phyloP scores from a whole-genome alignment of 495 filamentous ascomycete genomes.

The Penicillium tannophilum region DNA sequence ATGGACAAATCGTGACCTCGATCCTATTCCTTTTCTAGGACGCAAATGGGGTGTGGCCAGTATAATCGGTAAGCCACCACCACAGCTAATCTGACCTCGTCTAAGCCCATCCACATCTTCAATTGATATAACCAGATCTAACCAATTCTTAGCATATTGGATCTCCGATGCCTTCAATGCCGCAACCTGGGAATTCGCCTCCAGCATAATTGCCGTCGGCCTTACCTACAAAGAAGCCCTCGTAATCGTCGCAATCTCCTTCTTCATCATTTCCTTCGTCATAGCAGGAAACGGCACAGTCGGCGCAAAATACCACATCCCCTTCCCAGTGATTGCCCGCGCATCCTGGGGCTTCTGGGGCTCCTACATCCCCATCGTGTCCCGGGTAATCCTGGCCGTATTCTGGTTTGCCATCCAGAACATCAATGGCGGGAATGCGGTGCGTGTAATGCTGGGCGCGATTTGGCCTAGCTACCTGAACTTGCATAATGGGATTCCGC shows the following conservation, averaged over 20 bases:
- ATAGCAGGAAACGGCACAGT: slow-evolving; percentile 66
- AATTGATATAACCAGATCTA: background rate
- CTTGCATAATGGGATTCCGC: slow-evolving; percentile 57
- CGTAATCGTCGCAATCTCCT: slow-evolving; percentile 60
- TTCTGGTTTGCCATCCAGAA: slow-evolving; percentile 76
- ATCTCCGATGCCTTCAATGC: slow-evolving; percentile 64
- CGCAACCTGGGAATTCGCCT: slow-evolving; percentile 63
- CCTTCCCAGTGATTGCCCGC: slow-evolving; percentile 68
- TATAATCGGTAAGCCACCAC: slow-evolving; percentile 35
- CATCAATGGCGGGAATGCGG: slow-evolving; percentile 64
- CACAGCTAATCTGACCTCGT: background rate
- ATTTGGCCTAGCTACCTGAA: slow-evolving; percentile 66
- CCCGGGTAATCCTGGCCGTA: slow-evolving; percentile 65
- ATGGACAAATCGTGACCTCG: slow-evolving; percentile 50
- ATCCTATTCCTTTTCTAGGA: slow-evolving; percentile 41
- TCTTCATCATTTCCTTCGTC: slow-evolving; percentile 63
- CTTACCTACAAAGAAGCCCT: slow-evolving; percentile 63
- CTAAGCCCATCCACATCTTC: no score
- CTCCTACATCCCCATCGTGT: slow-evolving; percentile 67
- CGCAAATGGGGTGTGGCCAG: slow-evolving; percentile 48
- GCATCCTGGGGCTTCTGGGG: slow-evolving; percentile 72
- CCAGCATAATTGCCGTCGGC: slow-evolving; percentile 63
- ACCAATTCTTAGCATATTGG: slow-evolving; percentile 55
- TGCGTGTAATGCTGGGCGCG: slow-evolving; percentile 67
- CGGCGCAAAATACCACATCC: slow-evolving; percentile 62